These are phyloP conservation scores for Xylaria sp. DNA, from an alignment of 2,329 filamentous ascomycete species.

Conservation along the genomic window DNA sequence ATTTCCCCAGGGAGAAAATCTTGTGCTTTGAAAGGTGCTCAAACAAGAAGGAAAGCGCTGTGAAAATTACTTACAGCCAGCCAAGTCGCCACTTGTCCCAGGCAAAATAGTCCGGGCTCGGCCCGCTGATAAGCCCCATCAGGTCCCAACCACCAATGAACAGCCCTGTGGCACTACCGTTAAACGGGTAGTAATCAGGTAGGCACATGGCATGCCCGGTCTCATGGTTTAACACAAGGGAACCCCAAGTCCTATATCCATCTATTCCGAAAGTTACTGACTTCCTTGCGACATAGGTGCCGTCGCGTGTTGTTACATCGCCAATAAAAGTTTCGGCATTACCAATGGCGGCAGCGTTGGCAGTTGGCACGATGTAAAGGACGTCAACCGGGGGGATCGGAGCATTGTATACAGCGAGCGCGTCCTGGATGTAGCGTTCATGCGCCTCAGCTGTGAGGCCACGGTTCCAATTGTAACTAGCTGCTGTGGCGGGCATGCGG, in stretches of 20 bases:
- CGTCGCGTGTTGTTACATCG: constrained; percentile 40
- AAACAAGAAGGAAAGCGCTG: background rate
- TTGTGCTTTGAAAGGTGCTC: background rate
- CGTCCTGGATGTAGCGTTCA: constrained; percentile 46
- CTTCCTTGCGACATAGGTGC: constrained; percentile 45
- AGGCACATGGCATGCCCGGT: constrained; percentile 53
- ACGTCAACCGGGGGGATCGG: constrained; percentile 40
- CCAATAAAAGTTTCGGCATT: constrained; percentile 45
- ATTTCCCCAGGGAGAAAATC: background rate
- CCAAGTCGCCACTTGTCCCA: constrained; percentile 55
- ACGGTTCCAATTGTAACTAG: constrained; percentile 45
- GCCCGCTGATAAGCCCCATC: constrained; percentile 51
- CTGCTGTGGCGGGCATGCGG: constrained; percentile 41
- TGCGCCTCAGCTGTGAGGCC: constrained; percentile 43
- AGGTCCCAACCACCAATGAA: constrained; percentile 52
- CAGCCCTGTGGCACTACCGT: constrained; percentile 41
- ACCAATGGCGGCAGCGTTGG: constrained; percentile 42
- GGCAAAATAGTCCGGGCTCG: constrained; percentile 51
- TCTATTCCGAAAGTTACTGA: constrained; percentile 50
- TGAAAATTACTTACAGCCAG: constrained; percentile 43
- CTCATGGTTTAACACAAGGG: constrained; percentile 52
- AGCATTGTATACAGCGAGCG: constrained; percentile 42
- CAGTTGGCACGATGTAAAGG: constrained; percentile 47
- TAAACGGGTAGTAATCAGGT: constrained; percentile 51
- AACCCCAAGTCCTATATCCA: constrained; percentile 47